Percentiles rank a stretch among this genome's conserved stretches.
These are phyloP conservation scores for Nitzschia inconspicua DNA, from an alignment of 108 stramenopile genomes.

Conservation along the genomic window DNA sequence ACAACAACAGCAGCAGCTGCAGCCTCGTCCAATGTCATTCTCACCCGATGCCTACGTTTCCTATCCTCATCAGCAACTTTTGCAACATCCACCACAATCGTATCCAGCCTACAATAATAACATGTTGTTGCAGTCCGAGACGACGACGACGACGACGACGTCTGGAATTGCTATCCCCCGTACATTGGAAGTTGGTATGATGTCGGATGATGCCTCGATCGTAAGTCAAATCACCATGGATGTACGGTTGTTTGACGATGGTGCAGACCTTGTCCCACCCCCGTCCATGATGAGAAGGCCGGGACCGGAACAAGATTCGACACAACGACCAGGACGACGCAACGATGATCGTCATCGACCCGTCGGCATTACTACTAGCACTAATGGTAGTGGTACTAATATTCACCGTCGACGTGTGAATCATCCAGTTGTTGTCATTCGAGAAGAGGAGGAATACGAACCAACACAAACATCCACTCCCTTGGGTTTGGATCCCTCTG, in stretches of 20 bases:
- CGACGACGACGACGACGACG: not conserved
- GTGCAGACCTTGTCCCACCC: not conserved
- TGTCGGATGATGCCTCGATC: slow-evolving; percentile 20
- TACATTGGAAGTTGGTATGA: not conserved
- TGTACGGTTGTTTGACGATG: slow-evolving; percentile 9
- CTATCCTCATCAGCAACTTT: not conserved
- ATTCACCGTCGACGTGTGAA: not conserved
- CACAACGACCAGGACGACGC: not conserved
- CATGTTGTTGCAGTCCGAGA: not conserved
- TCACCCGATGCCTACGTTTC: not conserved
- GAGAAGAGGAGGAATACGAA: not conserved
- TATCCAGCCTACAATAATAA: not conserved
- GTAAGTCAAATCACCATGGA: slow-evolving; percentile 37
- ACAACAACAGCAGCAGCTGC: slow-evolving; percentile 3
- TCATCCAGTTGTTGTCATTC: not conserved
- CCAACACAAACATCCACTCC: not conserved
- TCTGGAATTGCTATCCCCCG: not conserved
- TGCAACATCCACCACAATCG: not conserved
- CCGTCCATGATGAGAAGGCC: not conserved
- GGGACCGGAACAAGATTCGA: not conserved
- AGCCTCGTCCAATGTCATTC: not conserved
- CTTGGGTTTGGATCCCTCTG: not conserved
- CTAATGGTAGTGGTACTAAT: not conserved
- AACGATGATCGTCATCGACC: not conserved
- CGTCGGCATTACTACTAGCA: not conserved